These are phyloP conservation scores for Botrytis paeoniae DNA, from an alignment of 2,329 filamentous ascomycete species.

Conservation along the genomic window DNA sequence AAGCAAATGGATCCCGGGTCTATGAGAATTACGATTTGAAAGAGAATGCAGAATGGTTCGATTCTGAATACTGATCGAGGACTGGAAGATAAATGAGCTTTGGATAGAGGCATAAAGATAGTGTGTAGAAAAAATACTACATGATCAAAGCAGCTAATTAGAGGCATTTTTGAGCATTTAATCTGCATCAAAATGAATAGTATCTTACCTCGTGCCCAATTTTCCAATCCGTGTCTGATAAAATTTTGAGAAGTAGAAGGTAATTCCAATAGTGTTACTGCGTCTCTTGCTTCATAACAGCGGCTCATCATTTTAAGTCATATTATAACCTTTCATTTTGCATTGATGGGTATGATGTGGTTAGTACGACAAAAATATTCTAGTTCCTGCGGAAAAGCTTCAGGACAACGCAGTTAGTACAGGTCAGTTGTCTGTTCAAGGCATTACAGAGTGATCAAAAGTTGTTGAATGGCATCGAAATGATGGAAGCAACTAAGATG, in stretches of 20 bases:
- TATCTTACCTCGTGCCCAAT: fast-evolving
- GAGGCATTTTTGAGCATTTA: not conserved
- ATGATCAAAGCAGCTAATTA: not conserved
- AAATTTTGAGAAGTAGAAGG: no score
- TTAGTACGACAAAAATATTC: not conserved
- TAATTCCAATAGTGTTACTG: not conserved
- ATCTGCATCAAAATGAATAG: not conserved
- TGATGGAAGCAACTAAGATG: not conserved
- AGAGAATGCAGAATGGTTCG: not conserved
- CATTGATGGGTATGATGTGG: not conserved
- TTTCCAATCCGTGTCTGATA: not conserved
- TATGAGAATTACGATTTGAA: not conserved
- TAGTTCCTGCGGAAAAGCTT: not conserved
- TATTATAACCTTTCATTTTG: not conserved
- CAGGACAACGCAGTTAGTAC: not conserved
- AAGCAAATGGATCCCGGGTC: not conserved
- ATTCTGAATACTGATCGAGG: not conserved
- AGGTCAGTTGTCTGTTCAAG: not conserved
- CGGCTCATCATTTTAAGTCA: fast-evolving
- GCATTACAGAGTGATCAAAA: not conserved
- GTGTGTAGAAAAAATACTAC: no score
- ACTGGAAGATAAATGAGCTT: no score
- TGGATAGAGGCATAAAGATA: no score
- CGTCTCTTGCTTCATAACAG: not conserved
- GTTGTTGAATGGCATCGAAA: not conserved